Conservation (phyloP, 75 land plant genomes). For the Pseudotsuga menziesii region DNA sequence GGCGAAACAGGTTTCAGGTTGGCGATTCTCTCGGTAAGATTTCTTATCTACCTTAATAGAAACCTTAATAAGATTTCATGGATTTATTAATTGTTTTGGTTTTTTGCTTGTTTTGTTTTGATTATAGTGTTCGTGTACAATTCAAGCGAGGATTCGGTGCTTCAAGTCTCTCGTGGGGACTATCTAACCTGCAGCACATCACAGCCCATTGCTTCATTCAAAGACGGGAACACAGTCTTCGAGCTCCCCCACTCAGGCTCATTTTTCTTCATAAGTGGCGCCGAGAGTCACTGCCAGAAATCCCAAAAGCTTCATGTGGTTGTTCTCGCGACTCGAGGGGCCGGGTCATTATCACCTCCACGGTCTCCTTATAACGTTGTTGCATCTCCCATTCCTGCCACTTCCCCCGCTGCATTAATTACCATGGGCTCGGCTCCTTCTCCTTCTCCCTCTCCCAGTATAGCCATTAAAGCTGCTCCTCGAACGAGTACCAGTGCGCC, state of each 20-base stretch:
- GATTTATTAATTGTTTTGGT: neutral
- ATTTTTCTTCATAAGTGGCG: slow-evolving; percentile 40
- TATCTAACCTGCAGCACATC: slow-evolving; percentile 17
- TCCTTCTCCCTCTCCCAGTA: no score
- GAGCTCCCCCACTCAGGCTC: slow-evolving; percentile 19
- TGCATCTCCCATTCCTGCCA: no score
- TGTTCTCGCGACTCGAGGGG: neutral
- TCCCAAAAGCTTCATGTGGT: slow-evolving; percentile 22
- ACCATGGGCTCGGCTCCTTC: no score
- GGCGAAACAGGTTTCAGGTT: slow-evolving; percentile 23
- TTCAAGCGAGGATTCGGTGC: slow-evolving; percentile 15
- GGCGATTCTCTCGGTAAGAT: slow-evolving; percentile 36
- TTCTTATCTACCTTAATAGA: neutral
- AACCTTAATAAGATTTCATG: neutral
- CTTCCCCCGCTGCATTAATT: no score
- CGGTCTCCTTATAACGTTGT: no score
- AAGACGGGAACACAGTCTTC: slow-evolving; percentile 24
- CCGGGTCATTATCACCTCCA: no score
- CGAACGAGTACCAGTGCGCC: neutral
- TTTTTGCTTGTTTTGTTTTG: neutral
- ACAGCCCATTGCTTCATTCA: slow-evolving; percentile 11
- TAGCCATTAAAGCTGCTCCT: neutral
- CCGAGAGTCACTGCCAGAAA: slow-evolving; percentile 18
- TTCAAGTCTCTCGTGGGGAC: slow-evolving; percentile 17
- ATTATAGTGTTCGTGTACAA: no score